Base-by-base conservation (phyloP, 2,329 filamentous ascomycete genomes). In the Aspergillus caelatus region DNA sequence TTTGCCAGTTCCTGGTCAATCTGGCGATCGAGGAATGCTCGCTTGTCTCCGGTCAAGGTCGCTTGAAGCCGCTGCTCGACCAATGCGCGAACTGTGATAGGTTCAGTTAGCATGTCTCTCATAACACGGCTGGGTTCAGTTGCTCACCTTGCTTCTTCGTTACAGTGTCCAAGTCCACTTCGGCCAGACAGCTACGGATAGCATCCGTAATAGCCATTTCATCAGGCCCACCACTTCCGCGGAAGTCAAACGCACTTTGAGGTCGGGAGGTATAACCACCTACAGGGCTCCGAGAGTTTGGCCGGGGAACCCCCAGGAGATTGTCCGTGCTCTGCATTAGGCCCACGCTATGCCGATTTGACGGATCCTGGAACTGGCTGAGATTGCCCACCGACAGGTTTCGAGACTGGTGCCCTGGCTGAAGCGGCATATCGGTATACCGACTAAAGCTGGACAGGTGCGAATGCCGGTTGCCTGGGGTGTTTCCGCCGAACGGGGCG, bases 61-160 rank as follows among this genome's bases (percentile, higher is more conserved):
- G 91, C 94, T 81, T 97, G 94, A 66, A 99, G 81, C 72, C 94
- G 88, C 82, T 97, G 93, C 81, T 99, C 95, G 14, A 97, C 93
- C 52, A 98, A 85, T 4, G 92, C 94, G 57, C 92, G 86, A 62
- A 95, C 90, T 82, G 60, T 53, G 39, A 6, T 12, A 4, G 6
- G 11, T 46, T 58, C 60, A 62, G 62, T 56, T 41, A 43, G 30
- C 14, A 52, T 26, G 16, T 59, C 43, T n/a, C 4, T 11, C 41
- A 26, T 45, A 9, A 21, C 39, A 56, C n/a, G 23, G 8, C 16
- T 39, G 30, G 8, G 6, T 39, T 21, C 32, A 26, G 7, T 14
- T 39, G 75, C 77, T 82, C 82, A 76, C 88, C 81, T 81, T 98
- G 94, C 83, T 99, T 99, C 88, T 98, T 99, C 8, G 95, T 99